Conservation (phyloP, 257 asterid genomes). For the Solanum piurae region DNA sequence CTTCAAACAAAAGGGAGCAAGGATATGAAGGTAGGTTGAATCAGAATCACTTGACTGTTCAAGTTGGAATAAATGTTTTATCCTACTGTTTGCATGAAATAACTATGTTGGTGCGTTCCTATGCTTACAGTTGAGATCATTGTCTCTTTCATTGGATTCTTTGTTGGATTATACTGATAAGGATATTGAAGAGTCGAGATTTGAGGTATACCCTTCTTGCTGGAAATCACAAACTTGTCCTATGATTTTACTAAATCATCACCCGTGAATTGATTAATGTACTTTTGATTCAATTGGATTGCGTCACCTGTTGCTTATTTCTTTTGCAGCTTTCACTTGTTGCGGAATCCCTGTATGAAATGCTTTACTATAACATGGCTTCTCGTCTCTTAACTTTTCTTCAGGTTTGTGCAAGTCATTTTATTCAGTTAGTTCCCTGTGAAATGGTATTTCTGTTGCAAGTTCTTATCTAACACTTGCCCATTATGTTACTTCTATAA, state of each 20-base stretch:
- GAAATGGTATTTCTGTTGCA: background rate
- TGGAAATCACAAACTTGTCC: background rate
- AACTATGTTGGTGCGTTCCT: background rate
- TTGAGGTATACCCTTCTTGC: slow-evolving; percentile 48
- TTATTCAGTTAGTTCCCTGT: background rate
- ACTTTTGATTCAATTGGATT: background rate
- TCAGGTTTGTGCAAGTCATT: slow-evolving; percentile 44
- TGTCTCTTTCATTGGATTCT: slow-evolving; percentile 87
- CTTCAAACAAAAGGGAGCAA: slow-evolving; percentile 65
- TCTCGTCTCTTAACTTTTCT: slow-evolving; percentile 72
- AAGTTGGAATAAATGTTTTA: background rate
- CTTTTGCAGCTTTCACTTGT: slow-evolving; percentile 67
- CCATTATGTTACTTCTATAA: slow-evolving; percentile 7
- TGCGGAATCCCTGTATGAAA: slow-evolving; percentile 83
- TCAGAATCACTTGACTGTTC: background rate
- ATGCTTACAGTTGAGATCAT: slow-evolving; percentile 54
- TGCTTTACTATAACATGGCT: slow-evolving; percentile 94
- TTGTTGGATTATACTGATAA: slow-evolving; percentile 79
- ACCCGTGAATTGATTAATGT: background rate
- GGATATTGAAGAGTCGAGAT: slow-evolving; percentile 71
- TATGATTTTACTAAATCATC: background rate
- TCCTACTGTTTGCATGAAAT: background rate
- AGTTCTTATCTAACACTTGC: background rate
- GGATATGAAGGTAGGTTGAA: slow-evolving; percentile 57
- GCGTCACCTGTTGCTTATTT: background rate